These are phyloP conservation scores for California macrophylla DNA, from an alignment of 441 rosid species.

Conservation along the genomic window DNA sequence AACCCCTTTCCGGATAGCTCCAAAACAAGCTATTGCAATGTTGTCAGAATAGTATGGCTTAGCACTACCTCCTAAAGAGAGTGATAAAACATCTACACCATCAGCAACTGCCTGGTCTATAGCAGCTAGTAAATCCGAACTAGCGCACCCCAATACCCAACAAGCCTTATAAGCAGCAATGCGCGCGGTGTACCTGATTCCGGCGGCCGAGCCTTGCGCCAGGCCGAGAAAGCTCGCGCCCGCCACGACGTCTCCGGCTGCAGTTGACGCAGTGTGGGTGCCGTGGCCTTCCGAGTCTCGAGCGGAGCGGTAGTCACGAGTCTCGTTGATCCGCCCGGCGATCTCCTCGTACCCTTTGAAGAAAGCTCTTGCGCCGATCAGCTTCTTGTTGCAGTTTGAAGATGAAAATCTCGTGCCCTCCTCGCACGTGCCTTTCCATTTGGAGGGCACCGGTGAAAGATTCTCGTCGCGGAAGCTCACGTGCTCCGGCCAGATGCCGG, in stretches of 20 bases:
- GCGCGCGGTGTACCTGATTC: slow-evolving; percentile 44
- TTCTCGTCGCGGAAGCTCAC: slow-evolving; percentile 41
- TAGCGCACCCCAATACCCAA: slow-evolving; percentile 39
- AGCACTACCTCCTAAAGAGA: slow-evolving; percentile 42
- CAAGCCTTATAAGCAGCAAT: slow-evolving; percentile 51
- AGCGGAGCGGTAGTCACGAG: slow-evolving; percentile 41
- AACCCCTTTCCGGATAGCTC: slow-evolving; percentile 40
- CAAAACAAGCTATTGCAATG: slow-evolving; percentile 40
- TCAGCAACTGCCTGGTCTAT: slow-evolving; percentile 43
- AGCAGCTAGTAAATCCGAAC: slow-evolving; percentile 40
- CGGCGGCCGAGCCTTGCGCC: slow-evolving; percentile 39
- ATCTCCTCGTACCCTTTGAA: slow-evolving; percentile 37
- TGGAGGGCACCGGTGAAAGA: slow-evolving; percentile 36
- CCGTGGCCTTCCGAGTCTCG: slow-evolving; percentile 55
- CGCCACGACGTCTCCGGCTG: slow-evolving; percentile 34
- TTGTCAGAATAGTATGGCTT: slow-evolving; percentile 37
- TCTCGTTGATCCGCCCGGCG: slow-evolving; percentile 35
- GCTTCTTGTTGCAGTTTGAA: slow-evolving; percentile 42
- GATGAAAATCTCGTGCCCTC: slow-evolving; percentile 40
- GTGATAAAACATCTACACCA: slow-evolving; percentile 53
- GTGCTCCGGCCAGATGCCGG: slow-evolving; percentile 63
- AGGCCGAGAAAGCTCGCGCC: slow-evolving; percentile 33
- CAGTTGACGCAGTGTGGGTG: slow-evolving; percentile 59
- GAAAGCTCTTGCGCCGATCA: slow-evolving; percentile 47
- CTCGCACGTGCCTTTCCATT: slow-evolving; percentile 54